Evolutionary conservation across 78 protist genomes (phyloP), one percentile per base, ranked within the genome.

Genomic region (Acrasis kona): DNA sequence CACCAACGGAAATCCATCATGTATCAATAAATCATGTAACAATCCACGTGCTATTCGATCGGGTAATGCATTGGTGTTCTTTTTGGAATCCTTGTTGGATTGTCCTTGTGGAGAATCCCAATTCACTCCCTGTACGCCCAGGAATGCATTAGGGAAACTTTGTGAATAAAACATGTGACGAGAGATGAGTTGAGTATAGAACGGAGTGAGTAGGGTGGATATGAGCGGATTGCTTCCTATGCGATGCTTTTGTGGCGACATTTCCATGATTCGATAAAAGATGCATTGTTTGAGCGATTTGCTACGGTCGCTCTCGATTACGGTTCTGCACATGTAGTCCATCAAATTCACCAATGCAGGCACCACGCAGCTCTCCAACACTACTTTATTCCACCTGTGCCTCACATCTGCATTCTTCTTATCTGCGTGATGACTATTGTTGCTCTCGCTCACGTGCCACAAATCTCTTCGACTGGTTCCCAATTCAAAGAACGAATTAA

Each of bases 401-500:
- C 61, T 50, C 19, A 50, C 19, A 50, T 50, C 61, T n/a, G n/a
- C n/a, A n/a, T n/a, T n/a, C n/a, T n/a, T n/a, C n/a, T n/a, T n/a
- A n/a, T n/a, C n/a, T n/a, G n/a, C n/a, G n/a, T n/a, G n/a, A n/a
- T n/a, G n/a, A n/a, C n/a, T n/a, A 50, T 50, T 19, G 19, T 50
- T 19, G 6, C 41, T 6, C 6, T 30, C n/a, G 38, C n/a, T 6
- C 8, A 30, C n/a, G n/a, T 6, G 70, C 74, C 74, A 77, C 10
- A 77, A 67, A 28, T 8, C 78, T 30, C 81, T 32, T n/a, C 81
- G 70, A 5, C 41, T 35, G 2, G 81, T 8, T 32, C 58, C 64
- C 58, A 77, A n/a, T 9, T 73, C 81, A 10, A 77, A 77, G 6
- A 5, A 77, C 1, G 73, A 66, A 42, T 77, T 73, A 29, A 65